A percentile compares a stretch with the other conserved stretches of the same genome.
Evolutionary conservation across 2,329 filamentous ascomycete species (phyloP).

Genomic region (Byssochlamys sp.): DNA sequence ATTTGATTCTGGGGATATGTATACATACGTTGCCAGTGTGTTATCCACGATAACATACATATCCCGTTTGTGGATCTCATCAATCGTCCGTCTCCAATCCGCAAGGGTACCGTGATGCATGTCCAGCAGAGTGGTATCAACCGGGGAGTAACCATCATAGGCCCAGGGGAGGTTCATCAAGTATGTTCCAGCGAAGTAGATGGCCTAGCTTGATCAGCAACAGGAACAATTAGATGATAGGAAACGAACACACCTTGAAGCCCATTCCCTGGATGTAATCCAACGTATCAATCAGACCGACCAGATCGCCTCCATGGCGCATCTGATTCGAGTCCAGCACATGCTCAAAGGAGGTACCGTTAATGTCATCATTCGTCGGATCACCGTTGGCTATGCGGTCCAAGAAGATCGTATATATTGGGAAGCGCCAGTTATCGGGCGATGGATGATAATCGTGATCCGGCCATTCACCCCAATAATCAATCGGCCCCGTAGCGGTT

Average conservation of each 20-base stretch:
- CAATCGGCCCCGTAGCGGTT: conserved; percentile 40
- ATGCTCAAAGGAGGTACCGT: conserved; percentile 47
- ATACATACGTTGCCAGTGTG: conserved; percentile 44
- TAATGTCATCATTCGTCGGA: conserved; percentile 48
- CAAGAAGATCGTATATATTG: conserved; percentile 51
- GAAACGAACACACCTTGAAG: conserved; percentile 33
- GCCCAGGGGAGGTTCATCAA: conserved; percentile 52
- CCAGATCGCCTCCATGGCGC: conserved; percentile 47
- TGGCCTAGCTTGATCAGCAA: conserved; percentile 24
- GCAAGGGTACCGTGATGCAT: conserved; percentile 47
- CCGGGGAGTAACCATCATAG: conserved; percentile 44
- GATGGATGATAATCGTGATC: conserved; percentile 40
- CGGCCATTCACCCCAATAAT: conserved; percentile 45
- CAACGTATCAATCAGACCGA: conserved; percentile 45
- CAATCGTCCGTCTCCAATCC: conserved; percentile 44
- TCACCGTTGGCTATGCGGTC: conserved; percentile 52
- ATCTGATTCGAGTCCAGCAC: conserved; percentile 47
- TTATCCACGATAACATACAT: conserved; percentile 55
- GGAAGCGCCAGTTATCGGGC: conserved; percentile 49
- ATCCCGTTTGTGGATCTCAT: conserved; percentile 43
- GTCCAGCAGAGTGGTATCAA: conserved; percentile 50
- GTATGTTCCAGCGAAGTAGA: conserved; percentile 49
- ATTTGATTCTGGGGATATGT: conserved; percentile 22
- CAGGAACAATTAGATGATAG: neutral
- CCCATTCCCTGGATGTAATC: conserved; percentile 52